Base-by-base conservation (phyloP, 768 basidiomycete species). In the Psilocybe cyanescens region DNA sequence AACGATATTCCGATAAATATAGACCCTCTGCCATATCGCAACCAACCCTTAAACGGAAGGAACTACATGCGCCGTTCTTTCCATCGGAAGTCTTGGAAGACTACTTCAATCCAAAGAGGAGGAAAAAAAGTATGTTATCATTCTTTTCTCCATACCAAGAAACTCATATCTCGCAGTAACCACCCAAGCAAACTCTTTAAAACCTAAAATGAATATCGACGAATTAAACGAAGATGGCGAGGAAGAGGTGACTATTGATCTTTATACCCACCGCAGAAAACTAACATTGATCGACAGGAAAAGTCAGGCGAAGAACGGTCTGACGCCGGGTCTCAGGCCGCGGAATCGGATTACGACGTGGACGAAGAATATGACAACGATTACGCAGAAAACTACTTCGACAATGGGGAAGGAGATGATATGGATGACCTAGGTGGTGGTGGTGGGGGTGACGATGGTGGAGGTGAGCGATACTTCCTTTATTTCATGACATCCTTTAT, bases 361-460 rank as follows among this genome's bases (percentile, higher is more conserved):
- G 90, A 94, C 33, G 94, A 96, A 72, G 92, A 94, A 67, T 93
- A 94, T 69, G 93, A 94, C 73, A 94, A 95, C 65, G 93, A 95
- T 64, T 95, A 95, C 63, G 92, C 89, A 2, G 90, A 91, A 63
- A 92, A 95, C 70, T 94, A 95, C 80, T 95, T 95, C 71, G 92
- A 95, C 72, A 94, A 93, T 57, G 92, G 92, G 16, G 92, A 94
- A 74, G 87, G 81, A 3, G 92, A 94, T 55, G 91, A 94, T 68
- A 73, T 83, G 57, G 93, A 95, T 67, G 88, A 92, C 67, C 72
- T 91, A 19, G 91, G 89, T 4, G 92, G 84, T 8, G 89, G 86
- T 0, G 89, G 81, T 8, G 90, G 83, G 3, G 91, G 84, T 16
- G 89, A 84, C 31, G 89, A 86, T 41, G 89, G 85, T 60, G 87